A percentile compares a stretch with the other conserved stretches of the same genome.
These are phyloP conservation scores for Cephaloascus albidus DNA, from an alignment of 805 yeast species.

Conservation along the genomic window DNA sequence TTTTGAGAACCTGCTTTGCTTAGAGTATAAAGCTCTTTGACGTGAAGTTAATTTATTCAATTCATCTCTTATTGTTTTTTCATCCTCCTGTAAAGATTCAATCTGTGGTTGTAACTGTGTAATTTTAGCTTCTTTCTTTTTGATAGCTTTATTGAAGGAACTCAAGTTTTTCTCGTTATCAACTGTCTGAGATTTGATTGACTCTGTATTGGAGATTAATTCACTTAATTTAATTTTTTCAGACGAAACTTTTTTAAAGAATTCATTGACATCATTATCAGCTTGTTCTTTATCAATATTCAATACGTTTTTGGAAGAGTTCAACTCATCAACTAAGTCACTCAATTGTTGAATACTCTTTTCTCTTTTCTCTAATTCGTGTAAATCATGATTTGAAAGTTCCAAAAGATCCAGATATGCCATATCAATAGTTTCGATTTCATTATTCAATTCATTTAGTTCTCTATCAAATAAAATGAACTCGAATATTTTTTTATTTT, in stretches of 20 bases:
- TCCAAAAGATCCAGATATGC: conserved; percentile 42
- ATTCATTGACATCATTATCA: conserved; percentile 37
- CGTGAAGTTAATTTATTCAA: conserved; percentile 33
- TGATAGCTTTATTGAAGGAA: conserved; percentile 16
- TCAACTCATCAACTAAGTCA: conserved; percentile 34
- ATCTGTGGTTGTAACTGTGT: conserved; percentile 29
- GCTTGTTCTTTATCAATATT: conserved; percentile 49
- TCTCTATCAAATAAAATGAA: conserved; percentile 75
- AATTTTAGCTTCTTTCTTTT: conserved; percentile 26
- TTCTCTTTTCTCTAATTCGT: conserved; percentile 56
- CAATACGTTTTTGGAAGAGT: conserved; percentile 39
- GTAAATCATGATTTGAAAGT: conserved; percentile 44
- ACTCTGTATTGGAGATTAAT: conserved; percentile 22
- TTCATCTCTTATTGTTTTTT: conserved; percentile 25
- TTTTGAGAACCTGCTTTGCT: conserved; percentile 59
- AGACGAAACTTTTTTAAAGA: conserved; percentile 38
- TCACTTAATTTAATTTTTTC: conserved; percentile 37
- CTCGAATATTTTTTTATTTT: conserved; percentile 60
- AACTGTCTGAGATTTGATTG: conserved; percentile 18
- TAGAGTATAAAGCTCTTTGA: conserved; percentile 56
- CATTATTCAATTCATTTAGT: conserved; percentile 46
- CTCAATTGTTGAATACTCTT: conserved; percentile 32
- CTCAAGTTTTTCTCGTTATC: conserved; percentile 11
- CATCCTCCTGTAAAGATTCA: conserved; percentile 25
- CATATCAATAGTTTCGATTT: conserved; percentile 52